Evolutionary conservation across 1,139 yeast species (phyloP).

Genomic region (Yamadazyma conglobata): DNA sequence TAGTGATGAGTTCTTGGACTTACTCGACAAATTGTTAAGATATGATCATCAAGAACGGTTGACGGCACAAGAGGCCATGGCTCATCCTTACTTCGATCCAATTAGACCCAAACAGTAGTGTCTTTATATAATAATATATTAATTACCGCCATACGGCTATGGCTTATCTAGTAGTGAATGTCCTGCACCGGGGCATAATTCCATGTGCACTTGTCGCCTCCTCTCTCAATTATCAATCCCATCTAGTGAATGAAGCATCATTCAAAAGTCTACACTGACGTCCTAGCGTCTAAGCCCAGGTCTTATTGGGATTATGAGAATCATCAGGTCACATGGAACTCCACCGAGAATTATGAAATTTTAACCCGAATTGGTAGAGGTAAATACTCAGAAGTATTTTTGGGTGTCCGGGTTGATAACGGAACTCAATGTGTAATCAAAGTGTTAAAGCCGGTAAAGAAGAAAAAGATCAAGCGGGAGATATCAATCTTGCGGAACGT

Average conservation of each 20-base stretch:
- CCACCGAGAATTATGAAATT: slow-evolving; percentile 43
- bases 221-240: too few species aligned
- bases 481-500: slow-evolving; percentile 86
- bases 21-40: slow-evolving; percentile 61
- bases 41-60: slow-evolving; percentile 74
- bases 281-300: slow-evolving; percentile 38
- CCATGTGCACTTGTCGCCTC: too few species aligned
- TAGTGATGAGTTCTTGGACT: slow-evolving; percentile 60
- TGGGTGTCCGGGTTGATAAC: slow-evolving; percentile 30
- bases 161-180: too few species aligned
- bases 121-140: too few species aligned
- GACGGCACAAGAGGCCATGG: slow-evolving; percentile 79
- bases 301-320: slow-evolving; percentile 47
- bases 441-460: slow-evolving; percentile 92
- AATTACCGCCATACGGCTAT: too few species aligned
- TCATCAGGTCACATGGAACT: slow-evolving; percentile 40
- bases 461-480: slow-evolving; percentile 93
- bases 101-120: slow-evolving; percentile 16
- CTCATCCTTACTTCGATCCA: slow-evolving; percentile 63
- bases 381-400: slow-evolving; percentile 46
- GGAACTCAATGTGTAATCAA: slow-evolving; percentile 68
- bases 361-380: slow-evolving; percentile 44
- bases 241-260: slow-evolving; percentile 7
- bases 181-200: too few species aligned
- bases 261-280: slow-evolving; percentile 31